phyloP scores from a whole-genome alignment of 2,329 filamentous ascomycete species.

The Ophiostoma himal-ulmi region DNA sequence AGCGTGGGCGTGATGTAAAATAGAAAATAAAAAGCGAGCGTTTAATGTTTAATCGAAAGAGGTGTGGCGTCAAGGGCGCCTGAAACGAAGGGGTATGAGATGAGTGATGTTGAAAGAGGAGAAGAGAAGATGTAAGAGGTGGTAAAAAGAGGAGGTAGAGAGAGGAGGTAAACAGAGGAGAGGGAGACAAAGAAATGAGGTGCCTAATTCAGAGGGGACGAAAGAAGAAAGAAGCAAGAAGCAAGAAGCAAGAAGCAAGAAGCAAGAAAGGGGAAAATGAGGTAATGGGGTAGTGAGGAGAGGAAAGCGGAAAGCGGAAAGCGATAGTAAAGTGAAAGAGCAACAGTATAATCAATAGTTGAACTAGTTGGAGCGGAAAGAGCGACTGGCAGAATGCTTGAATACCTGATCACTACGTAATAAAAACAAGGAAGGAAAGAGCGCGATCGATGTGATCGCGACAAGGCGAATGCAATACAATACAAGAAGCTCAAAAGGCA shows the following conservation, averaged over 20 bases:
- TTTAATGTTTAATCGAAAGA: neutral
- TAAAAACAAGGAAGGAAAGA: neutral
- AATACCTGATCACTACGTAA: neutral
- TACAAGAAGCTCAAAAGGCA: neutral
- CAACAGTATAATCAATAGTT: neutral
- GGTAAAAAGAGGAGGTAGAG: neutral
- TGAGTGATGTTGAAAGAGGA: neutral
- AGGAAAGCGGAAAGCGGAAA: neutral
- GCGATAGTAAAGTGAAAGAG: neutral
- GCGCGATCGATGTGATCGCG: neutral
- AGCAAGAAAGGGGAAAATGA: neutral
- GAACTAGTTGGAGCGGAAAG: neutral
- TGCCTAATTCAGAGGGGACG: neutral
- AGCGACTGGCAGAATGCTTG: neutral
- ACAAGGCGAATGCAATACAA: constrained; percentile 4
- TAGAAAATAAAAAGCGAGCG: neutral
- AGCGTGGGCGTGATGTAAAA: neutral
- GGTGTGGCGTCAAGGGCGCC: constrained; percentile 7
- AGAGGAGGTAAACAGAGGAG: neutral
- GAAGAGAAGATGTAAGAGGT: neutral
- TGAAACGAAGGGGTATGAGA: constrained; percentile 10
- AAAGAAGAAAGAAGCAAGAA: neutral
- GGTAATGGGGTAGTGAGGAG: neutral
- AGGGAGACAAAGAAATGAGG: constrained; percentile 5
- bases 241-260: neutral